These are phyloP conservation scores for Leptomonas pyrrhocoris DNA, from an alignment of 208 protist species.

Conservation along the genomic window DNA sequence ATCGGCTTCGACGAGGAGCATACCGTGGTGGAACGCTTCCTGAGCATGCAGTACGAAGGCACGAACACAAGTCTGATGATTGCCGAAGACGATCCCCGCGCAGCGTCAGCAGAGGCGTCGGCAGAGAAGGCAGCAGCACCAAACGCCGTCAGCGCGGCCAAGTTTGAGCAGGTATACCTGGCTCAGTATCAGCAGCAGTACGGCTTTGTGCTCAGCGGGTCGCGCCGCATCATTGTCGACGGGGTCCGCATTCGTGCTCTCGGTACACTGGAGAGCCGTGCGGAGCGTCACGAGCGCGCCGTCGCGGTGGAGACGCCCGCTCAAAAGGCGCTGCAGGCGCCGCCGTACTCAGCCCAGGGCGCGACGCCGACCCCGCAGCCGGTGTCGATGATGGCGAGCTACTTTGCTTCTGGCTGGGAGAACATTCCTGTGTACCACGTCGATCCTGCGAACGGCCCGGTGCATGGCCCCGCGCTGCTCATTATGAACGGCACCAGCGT, in stretches of 20 bases:
- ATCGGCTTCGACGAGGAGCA: constrained; percentile 55
- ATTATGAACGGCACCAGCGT: constrained; percentile 91
- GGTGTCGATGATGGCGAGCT: constrained; percentile 31
- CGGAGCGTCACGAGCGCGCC: constrained; percentile 21
- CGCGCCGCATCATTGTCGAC: constrained; percentile 90
- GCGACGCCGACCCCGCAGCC: constrained; percentile 30
- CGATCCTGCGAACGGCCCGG: constrained; percentile 38
- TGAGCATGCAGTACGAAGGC: constrained; percentile 92
- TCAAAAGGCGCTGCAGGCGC: constrained; percentile 22
- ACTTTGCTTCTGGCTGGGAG: constrained; percentile 55
- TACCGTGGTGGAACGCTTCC: constrained; percentile 61
- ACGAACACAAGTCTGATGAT: constrained; percentile 94
- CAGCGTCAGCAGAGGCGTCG: neutral
- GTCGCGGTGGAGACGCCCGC: constrained; percentile 17
- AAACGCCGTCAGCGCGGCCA: constrained; percentile 12
- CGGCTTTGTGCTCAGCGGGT: constrained; percentile 83
- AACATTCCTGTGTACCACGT: constrained; percentile 72
- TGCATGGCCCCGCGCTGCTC: constrained; percentile 92
- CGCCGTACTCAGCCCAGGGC: constrained; percentile 39
- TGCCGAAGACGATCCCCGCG: constrained; percentile 29
- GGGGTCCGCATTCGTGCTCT: constrained; percentile 88
- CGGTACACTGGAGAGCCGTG: constrained; percentile 38
- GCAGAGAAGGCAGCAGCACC: neutral
- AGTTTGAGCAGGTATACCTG: constrained; percentile 71
- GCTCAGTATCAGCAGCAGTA: constrained; percentile 88